phyloP scores from a whole-genome alignment of 306 rosid genomes.

The Oemleria cerasiformis region DNA sequence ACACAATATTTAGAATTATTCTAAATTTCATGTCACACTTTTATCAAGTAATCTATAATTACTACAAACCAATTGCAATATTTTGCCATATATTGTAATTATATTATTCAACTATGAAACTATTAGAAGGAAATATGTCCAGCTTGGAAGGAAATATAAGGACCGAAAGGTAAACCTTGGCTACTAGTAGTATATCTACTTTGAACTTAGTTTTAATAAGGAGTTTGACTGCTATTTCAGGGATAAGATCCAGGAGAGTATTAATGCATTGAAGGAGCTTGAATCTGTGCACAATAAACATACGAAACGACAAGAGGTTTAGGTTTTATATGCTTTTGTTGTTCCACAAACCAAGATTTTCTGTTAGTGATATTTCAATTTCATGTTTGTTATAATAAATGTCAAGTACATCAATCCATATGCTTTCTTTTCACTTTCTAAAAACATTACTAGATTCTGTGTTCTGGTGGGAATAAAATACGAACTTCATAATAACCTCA shows the following conservation, averaged over 20 bases:
- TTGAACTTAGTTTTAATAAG: slow-evolving; percentile 14
- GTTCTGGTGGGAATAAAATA: slow-evolving; percentile 27
- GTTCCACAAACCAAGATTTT: slow-evolving; percentile 6
- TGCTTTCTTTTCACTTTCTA: too few relatives aligned
- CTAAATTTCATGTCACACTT: too few relatives aligned
- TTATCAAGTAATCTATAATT: too few relatives aligned
- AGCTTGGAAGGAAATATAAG: slow-evolving; percentile 69
- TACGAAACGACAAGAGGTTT: slow-evolving; percentile 76
- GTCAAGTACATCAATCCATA: too few relatives aligned
- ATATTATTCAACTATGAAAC: too few relatives aligned
- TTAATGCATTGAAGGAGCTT: slow-evolving; percentile 65
- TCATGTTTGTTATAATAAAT: too few relatives aligned
- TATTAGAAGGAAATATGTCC: slow-evolving; percentile 45
- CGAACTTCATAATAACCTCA: slow-evolving; percentile 78
- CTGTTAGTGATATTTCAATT: background rate
- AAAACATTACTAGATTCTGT: too few relatives aligned
- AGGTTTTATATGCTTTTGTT: slow-evolving; percentile 24
- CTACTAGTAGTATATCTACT: slow-evolving; percentile 5
- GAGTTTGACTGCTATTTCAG: slow-evolving; percentile 34
- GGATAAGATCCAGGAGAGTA: slow-evolving; percentile 69
- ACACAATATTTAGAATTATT: too few relatives aligned
- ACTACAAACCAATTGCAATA: too few relatives aligned
- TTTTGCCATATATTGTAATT: too few relatives aligned
- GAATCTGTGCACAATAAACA: slow-evolving; percentile 65
- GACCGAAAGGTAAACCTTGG: slow-evolving; percentile 55